phyloP scores from a whole-genome alignment of 495 filamentous ascomycete genomes.

The Penicillium desertorum region DNA sequence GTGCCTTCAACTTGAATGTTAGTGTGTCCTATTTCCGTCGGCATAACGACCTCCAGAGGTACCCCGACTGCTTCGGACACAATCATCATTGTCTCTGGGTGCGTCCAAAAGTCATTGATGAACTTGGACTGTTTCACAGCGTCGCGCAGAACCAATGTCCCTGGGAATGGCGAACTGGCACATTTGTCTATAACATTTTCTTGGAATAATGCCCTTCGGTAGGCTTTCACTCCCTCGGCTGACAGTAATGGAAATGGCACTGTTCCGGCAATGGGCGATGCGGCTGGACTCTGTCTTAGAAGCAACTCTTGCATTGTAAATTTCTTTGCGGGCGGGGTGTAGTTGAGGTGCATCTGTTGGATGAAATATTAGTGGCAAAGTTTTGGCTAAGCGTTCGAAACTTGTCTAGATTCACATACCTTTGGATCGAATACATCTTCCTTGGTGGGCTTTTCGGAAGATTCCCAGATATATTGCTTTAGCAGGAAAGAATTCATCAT shows the following conservation, averaged over 20 bases:
- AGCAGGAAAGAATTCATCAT: conserved; percentile 5
- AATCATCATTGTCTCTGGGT: conserved; percentile 30
- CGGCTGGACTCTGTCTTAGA: conserved; percentile 10
- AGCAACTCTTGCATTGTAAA: conserved; percentile 22
- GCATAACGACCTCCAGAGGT: conserved; percentile 30
- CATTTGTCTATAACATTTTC: conserved; percentile 21
- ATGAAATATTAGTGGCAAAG: background rate
- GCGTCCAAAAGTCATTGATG: conserved; percentile 32
- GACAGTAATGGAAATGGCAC: conserved; percentile 24
- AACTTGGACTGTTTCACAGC: conserved; percentile 31
- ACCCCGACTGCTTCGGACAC: conserved; percentile 30
- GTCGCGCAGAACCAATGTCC: conserved; percentile 33
- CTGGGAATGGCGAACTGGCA: conserved; percentile 17
- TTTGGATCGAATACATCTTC: conserved; percentile 14
- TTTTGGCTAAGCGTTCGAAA: background rate
- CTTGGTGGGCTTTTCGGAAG: background rate
- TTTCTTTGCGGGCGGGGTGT: conserved; percentile 19
- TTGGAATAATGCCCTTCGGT: conserved; percentile 22
- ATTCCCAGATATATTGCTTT: background rate
- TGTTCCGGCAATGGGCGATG: conserved; percentile 24
- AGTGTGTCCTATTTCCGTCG: conserved; percentile 37
- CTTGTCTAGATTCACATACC: conserved; percentile 1
- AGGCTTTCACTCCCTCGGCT: conserved; percentile 21
- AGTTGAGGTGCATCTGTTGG: conserved; percentile 22
- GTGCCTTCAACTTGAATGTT: conserved; percentile 33